Conservation (phyloP, 371 early-diverging fungal genomes). For the Mortierella sp. region DNA sequence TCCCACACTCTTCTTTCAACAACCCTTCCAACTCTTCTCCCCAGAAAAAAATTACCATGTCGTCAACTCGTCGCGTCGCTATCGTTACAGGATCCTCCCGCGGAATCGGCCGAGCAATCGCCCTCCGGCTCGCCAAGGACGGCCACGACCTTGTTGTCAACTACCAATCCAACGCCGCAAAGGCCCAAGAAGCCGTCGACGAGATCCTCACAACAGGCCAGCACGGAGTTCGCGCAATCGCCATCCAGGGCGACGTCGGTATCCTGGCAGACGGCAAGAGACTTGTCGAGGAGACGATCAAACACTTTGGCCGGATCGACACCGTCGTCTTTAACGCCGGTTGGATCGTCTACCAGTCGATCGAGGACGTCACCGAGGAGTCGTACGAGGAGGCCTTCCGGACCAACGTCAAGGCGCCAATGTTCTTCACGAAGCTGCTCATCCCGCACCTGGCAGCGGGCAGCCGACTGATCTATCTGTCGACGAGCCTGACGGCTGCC, state of each 20-base stretch:
- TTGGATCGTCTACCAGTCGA: constrained; percentile 27
- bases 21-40: no score
- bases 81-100: constrained; percentile 35
- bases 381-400: constrained; percentile 39
- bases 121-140: constrained; percentile 25
- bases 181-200: constrained; percentile 37
- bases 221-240: constrained; percentile 29
- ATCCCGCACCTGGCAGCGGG: constrained; percentile 28
- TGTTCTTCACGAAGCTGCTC: constrained; percentile 41
- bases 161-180: constrained; percentile 21
- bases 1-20: no score
- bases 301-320: constrained; percentile 44
- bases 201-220: constrained; percentile 18
- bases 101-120: constrained; percentile 32
- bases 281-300: constrained; percentile 30
- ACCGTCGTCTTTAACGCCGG: constrained; percentile 52
- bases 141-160: constrained; percentile 30
- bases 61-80: constrained; percentile 23
- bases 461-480: constrained; percentile 27
- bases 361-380: constrained; percentile 35
- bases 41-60: not conserved
- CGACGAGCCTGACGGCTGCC: constrained; percentile 18
- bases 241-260: constrained; percentile 49
- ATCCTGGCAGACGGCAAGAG: constrained; percentile 21
- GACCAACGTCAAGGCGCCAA: constrained; percentile 47